A percentile compares a stretch with the other conserved stretches of the same genome.
phyloP scores from a whole-genome alignment of 208 protist species.

The Leptomonas pyrrhocoris region DNA sequence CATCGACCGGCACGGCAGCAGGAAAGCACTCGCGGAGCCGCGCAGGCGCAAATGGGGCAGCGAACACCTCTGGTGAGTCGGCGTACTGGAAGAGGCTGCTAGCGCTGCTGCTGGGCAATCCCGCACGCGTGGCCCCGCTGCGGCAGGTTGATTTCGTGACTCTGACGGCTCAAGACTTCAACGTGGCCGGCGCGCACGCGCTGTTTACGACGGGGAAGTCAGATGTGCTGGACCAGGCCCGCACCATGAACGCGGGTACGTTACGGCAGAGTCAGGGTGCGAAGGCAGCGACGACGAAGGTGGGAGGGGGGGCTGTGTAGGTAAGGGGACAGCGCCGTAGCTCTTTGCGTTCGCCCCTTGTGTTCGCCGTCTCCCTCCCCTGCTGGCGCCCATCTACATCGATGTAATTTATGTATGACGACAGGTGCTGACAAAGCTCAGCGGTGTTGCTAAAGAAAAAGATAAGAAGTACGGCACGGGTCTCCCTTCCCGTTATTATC shows the following conservation, averaged over 20 bases:
- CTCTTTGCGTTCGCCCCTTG: conserved; percentile 21
- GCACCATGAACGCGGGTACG: conserved; percentile 26
- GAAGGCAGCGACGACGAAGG: not conserved
- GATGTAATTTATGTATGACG: too few relatives aligned
- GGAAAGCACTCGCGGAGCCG: not conserved
- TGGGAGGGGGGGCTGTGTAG: too few relatives aligned
- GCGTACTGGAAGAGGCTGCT: conserved; percentile 71
- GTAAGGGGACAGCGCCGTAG: too few relatives aligned
- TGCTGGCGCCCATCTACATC: not conserved
- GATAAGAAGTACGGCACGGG: too few relatives aligned
- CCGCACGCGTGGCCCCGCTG: conserved; percentile 52
- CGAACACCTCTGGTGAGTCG: conserved; percentile 22
- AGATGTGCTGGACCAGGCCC: conserved; percentile 46
- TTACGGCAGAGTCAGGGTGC: not conserved
- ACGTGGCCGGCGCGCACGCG: conserved; percentile 65
- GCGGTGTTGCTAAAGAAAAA: too few relatives aligned
- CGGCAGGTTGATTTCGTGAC: conserved; percentile 83
- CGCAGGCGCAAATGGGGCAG: not conserved
- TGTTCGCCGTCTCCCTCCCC: not conserved
- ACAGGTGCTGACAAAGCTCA: too few relatives aligned
- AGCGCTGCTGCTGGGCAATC: conserved; percentile 53
- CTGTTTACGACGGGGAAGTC: conserved; percentile 64
- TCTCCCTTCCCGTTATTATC: too few relatives aligned
- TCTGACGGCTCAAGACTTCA: conserved; percentile 78
- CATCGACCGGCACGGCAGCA: not conserved